These are phyloP conservation scores for Hypomyces perniciosus DNA, from an alignment of 2,329 filamentous ascomycete species.

Conservation along the genomic window DNA sequence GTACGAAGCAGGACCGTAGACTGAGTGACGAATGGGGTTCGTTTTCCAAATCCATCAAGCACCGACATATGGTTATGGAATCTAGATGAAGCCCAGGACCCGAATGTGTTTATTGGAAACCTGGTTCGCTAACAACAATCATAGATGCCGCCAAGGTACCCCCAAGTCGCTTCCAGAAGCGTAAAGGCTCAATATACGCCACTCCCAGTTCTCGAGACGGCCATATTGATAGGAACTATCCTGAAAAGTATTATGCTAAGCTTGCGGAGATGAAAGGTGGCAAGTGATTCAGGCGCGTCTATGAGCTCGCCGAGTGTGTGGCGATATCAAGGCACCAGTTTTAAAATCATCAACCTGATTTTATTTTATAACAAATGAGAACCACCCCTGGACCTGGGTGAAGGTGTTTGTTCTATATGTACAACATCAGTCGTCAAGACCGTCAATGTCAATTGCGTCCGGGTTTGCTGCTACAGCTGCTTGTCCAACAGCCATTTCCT, in stretches of 20 bases:
- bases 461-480: conserved; percentile 59
- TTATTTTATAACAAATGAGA: neutral
- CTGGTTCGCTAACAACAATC: neutral
- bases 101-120: neutral
- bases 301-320: neutral
- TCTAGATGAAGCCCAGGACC: neutral
- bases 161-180: conserved; percentile 63
- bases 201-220: conserved; percentile 60
- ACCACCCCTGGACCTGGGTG: neutral
- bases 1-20: conserved; percentile 27
- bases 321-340: neutral
- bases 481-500: conserved; percentile 41
- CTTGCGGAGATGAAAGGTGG: conserved; percentile 45
- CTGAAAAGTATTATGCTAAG: conserved; percentile 55
- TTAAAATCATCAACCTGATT: neutral
- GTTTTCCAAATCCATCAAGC: conserved; percentile 16
- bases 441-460: conserved; percentile 78
- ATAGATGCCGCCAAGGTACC: conserved; percentile 61
- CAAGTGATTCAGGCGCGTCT: conserved; percentile 23
- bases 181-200: conserved; percentile 62
- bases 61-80: neutral
- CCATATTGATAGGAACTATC: conserved; percentile 54
- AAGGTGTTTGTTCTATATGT: neutral
- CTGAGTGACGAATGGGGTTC: conserved; percentile 46
- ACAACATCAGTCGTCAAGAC: conserved; percentile 52